Base-by-base conservation (phyloP, 441 rosid genomes). In the Pelargonium hybrid region DNA sequence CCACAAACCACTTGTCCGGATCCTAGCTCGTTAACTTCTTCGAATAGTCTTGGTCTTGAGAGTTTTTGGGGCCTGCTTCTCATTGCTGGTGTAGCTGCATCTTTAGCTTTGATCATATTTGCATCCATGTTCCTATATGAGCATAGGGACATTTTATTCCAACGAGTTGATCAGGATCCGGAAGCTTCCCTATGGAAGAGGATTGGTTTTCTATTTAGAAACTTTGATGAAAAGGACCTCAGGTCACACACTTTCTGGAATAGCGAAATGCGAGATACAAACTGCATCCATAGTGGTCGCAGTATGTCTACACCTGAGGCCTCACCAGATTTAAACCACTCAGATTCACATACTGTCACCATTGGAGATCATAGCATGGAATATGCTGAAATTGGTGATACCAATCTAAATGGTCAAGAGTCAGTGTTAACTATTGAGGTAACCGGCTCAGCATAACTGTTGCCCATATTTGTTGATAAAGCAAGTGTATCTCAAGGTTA, bases 41-140 rank as follows among this genome's bases (percentile, higher is more conserved):
- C 91, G 2, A 68, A 70, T 10, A 84, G 81, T 39, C 87, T 92
- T 9, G 79, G 82, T 9, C 68, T 88, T 10, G 73, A 82, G 5
- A 88, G 87, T 59, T 90, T 92, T 67, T 67, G 81, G 88, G 77
- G 88, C 5, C 71, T 92, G 57, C 90, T 90, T 78, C 61, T 86
- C 6, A 71, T 82, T 17, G 85, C 81, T 0, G 82, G 82, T 13
- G 41, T 70, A 14, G 76, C 81, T 17, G 79, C 90, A 18, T 0
- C 73, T 2, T 6, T 65, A 59, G 80, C 92, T 45, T 79, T 89
- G 21, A 1, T 79, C 2, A 76, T 82, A 31, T 88, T 73, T 65
- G 4, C 64, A 0, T 37, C 64, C 9, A 56, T 15, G 23, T 89
- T 91, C 50, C 0, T 82, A 7, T 17, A 70, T 17, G 74, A 73